Base-by-base conservation (phyloP, 139 green algal genomes). In the Tetraselmis striata region DNA sequence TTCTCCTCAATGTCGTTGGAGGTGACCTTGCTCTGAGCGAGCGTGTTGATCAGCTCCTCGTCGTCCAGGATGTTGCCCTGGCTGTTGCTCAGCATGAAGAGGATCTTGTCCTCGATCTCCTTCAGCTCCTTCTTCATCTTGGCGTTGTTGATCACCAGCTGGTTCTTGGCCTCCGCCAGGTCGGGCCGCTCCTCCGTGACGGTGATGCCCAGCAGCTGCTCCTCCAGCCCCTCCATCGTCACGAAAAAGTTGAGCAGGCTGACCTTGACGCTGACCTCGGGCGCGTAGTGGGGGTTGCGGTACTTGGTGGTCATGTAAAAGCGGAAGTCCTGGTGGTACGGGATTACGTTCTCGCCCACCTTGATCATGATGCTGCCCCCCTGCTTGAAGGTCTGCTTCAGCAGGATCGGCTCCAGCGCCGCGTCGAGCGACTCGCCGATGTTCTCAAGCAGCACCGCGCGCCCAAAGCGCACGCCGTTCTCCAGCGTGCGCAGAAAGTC, bases 111-210 rank as follows among this genome's bases (percentile, higher is more conserved):
- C 87, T 96, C 91, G 59, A 94, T 93, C 45, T 93, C 92, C 59
- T 91, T 91, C 28, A 97, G 92, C 87, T 97, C 91, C 77, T 91
- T 92, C 89, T 94, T 94, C 93, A 97, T 97, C 59, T 89, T 89
- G 76, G 93, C 92, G 74, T 97, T 97, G 84, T 82, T 87, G 58
- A 96, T 84, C 31, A 96, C 91, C 77, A 97, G 88, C 85, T 92
- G 84, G 27, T 81, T 89, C 91, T 94, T 93, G 84, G 86, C 84
- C 84, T 92, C 90, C 29, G 90, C 82, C 31, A 93, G 79, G 76
- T 93, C 90, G 27, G 75, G 79, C 26, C 83, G 30, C 79, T 93
- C 91, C 86, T 95, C 84, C 5, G 85, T 88, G 1, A 96, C 93
- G 30, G 92, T 89, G 0, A 87, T 93, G 67, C 88, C 90, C 59